Percentiles rank a stretch among this genome's conserved stretches.
phyloP scores from a whole-genome alignment of 352 stramenopile genomes.

The Globisporangium barbulae region DNA sequence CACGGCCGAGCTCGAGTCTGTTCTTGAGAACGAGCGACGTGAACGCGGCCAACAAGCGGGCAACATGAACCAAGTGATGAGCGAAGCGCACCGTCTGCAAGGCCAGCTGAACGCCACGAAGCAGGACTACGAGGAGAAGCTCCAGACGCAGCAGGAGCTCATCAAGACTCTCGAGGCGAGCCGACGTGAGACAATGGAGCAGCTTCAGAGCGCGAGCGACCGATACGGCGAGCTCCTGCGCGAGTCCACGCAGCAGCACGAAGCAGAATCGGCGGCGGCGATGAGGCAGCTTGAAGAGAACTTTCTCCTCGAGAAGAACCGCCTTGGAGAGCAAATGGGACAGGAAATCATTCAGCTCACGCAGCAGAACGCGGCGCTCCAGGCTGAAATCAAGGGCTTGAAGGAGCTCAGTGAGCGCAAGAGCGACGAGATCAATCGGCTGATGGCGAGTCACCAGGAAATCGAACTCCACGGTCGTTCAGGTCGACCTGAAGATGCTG shows the following conservation, averaged over 20 bases:
- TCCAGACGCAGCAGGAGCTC: conserved; percentile 40
- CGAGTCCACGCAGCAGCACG: conserved; percentile 32
- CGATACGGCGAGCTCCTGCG: conserved; percentile 25
- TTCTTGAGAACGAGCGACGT: conserved; percentile 21
- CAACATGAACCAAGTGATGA: conserved; percentile 33
- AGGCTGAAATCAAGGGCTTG: conserved; percentile 39
- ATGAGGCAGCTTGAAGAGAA: conserved; percentile 53
- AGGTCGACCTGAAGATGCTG: conserved; percentile 18
- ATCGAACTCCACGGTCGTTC: conserved; percentile 25
- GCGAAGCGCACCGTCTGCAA: conserved; percentile 43
- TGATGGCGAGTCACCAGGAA: conserved; percentile 47
- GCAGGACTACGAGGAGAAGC: conserved; percentile 49
- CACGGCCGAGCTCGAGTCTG: conserved; percentile 28
- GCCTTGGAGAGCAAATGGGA: conserved; percentile 34
- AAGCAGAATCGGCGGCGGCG: conserved; percentile 34
- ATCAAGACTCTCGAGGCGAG: conserved; percentile 36
- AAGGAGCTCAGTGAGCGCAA: conserved; percentile 51
- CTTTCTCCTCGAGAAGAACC: conserved; percentile 43
- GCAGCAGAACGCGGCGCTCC: conserved; percentile 39
- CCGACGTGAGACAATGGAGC: conserved; percentile 29
- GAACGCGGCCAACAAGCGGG: conserved; percentile 25
- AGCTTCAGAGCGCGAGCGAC: conserved; percentile 34
- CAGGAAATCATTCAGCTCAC: conserved; percentile 34
- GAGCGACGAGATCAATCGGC: conserved; percentile 45
- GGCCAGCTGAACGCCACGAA: conserved; percentile 36